phyloP scores from a whole-genome alignment of 2,329 filamentous ascomycete species.

The Fusarium sp. region DNA sequence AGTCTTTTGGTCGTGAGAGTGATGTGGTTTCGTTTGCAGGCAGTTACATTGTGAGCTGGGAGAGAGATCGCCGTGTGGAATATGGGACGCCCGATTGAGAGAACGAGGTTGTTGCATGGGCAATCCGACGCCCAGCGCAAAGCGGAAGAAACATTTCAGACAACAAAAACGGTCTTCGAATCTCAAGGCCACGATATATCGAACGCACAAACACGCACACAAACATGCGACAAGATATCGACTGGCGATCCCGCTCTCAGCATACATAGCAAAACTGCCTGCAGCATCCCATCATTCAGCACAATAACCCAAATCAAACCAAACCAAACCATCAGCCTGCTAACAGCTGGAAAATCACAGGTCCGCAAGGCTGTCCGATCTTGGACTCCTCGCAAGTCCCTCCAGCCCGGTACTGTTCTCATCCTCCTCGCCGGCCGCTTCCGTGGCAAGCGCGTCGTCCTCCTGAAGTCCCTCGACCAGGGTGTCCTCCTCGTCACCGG shows the following conservation, averaged over 20 bases:
- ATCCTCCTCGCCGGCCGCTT: slow-evolving; percentile 99
- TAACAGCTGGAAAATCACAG: slow-evolving; percentile 65
- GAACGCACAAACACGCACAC: slow-evolving; percentile 26
- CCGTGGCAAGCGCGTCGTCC: slow-evolving; percentile 99
- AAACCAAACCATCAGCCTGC: slow-evolving; percentile 33
- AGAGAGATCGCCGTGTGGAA: slow-evolving; percentile 12
- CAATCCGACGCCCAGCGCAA: slow-evolving; percentile 29
- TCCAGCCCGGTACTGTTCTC: slow-evolving; percentile 94
- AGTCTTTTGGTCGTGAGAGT: slow-evolving; percentile 61
- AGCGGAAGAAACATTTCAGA: slow-evolving; percentile 18
- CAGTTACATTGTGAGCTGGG: slow-evolving; percentile 27
- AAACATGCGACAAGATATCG: slow-evolving; percentile 30
- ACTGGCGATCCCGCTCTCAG: slow-evolving; percentile 25
- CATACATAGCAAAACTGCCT: slow-evolving; percentile 16
- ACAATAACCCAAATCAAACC: neutral
- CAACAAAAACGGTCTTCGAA: slow-evolving; percentile 24
- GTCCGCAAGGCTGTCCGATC: slow-evolving; percentile 93
- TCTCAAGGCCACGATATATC: slow-evolving; percentile 36
- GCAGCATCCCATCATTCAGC: slow-evolving; percentile 15
- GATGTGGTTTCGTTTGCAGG: slow-evolving; percentile 34
- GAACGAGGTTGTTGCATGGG: slow-evolving; percentile 17
- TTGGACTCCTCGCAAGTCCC: slow-evolving; percentile 87
- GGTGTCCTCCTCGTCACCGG: slow-evolving; percentile 99
- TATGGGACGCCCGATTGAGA: slow-evolving; percentile 25
- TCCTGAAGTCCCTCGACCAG: slow-evolving; percentile 97